Conservation (phyloP, 129 eudicot genomes). For the Gnaphalium uliginosum region DNA sequence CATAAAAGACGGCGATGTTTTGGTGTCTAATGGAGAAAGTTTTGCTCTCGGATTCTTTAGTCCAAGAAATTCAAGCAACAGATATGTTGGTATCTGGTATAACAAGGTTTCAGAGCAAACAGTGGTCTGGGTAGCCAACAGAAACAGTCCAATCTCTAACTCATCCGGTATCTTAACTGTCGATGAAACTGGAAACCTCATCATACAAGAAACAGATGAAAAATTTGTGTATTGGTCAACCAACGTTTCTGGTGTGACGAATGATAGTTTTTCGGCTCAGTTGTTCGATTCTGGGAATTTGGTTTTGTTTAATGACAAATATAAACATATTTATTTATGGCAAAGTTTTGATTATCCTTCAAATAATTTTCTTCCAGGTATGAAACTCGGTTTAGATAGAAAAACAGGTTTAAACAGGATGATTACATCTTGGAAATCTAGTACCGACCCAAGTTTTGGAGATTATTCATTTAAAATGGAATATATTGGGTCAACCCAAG, state of each 20-base stretch:
- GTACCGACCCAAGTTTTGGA: conserved; percentile 42
- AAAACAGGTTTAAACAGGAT: conserved; percentile 39
- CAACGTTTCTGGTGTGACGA: conserved; percentile 20
- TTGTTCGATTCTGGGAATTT: conserved; percentile 47
- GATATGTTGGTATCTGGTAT: conserved; percentile 54
- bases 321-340: conserved; percentile 32
- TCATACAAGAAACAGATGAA: conserved; percentile 4
- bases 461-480: conserved; percentile 39
- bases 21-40: conserved; percentile 37
- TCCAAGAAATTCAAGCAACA: conserved; percentile 35
- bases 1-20: conserved; percentile 35
- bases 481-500: conserved; percentile 41
- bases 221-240: conserved; percentile 36
- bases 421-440: conserved; percentile 43
- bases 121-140: conserved; percentile 46
- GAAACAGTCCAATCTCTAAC: conserved; percentile 34
- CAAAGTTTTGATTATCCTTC: conserved; percentile 53
- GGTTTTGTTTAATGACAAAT: conserved; percentile 31
- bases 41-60: conserved; percentile 53
- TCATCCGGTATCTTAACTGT: conserved; percentile 28
- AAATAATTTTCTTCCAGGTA: conserved; percentile 40
- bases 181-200: conserved; percentile 37
- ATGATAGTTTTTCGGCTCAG: conserved; percentile 21
- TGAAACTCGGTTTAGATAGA: conserved; percentile 43
- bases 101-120: conserved; percentile 47